Conservation (phyloP, 768 basidiomycete species). For the Kwoniella sp. region DNA sequence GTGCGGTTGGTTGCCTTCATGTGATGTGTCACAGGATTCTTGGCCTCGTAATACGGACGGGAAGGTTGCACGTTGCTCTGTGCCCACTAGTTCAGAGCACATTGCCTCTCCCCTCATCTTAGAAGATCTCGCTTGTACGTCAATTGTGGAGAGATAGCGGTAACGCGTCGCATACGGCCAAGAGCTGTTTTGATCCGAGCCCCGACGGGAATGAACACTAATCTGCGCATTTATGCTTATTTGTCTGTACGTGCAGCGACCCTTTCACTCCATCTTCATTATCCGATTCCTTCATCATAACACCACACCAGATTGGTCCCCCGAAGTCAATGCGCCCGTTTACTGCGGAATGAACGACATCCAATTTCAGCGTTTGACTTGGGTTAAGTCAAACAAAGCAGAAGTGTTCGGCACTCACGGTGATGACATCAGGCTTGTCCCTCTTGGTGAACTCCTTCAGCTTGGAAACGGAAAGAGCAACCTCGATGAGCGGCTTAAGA, state of each 20-base stretch:
- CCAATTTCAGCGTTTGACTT: not conserved
- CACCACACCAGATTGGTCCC: not conserved
- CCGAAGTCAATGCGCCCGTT: not conserved
- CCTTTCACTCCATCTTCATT: not conserved
- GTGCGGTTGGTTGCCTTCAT: no score
- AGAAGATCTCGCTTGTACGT: no score
- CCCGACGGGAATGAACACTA: no score
- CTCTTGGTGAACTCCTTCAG: constrained; percentile 81
- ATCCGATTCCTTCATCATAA: not conserved
- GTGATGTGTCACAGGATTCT: no score
- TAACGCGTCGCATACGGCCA: no score
- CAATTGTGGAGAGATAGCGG: no score
- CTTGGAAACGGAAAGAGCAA: constrained; percentile 81
- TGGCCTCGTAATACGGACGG: no score
- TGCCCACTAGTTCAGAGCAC: no score
- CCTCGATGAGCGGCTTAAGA: constrained; percentile 91
- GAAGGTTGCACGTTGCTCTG: no score
- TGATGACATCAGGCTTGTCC: constrained; percentile 95
- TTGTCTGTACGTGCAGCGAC: not conserved
- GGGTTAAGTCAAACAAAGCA: not conserved
- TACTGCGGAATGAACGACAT: not conserved
- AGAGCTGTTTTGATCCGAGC: no score
- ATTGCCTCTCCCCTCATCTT: no score
- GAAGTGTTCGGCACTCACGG: constrained; percentile 62
- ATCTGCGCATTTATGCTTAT: not conserved